A percentile compares a stretch with the other conserved stretches of the same genome.
These are phyloP conservation scores for Fusarium pseudocircinatum DNA, from an alignment of 2,329 filamentous ascomycete genomes.

Conservation along the genomic window DNA sequence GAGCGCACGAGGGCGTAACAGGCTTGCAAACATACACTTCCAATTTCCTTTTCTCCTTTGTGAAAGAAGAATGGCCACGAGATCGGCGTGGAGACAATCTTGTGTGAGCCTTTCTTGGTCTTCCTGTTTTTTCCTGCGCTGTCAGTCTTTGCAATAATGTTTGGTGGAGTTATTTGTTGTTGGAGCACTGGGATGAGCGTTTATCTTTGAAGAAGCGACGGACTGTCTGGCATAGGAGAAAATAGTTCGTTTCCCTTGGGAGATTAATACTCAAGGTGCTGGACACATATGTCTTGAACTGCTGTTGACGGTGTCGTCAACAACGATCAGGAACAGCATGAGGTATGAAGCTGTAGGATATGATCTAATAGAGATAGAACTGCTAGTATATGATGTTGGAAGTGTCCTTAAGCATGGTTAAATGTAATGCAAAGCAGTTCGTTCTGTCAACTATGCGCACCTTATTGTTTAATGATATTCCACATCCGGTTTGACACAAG, in stretches of 20 bases:
- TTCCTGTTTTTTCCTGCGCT: conserved; percentile 9
- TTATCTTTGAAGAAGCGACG: conserved; percentile 32
- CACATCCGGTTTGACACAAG: background rate
- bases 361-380: conserved; percentile 38
- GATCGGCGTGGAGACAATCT: conserved; percentile 26
- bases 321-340: conserved; percentile 12
- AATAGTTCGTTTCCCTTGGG: background rate
- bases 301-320: background rate
- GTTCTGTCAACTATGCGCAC: background rate
- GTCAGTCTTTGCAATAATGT: conserved; percentile 21
- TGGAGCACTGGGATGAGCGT: conserved; percentile 38
- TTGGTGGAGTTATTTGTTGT: conserved; percentile 32
- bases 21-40: conserved; percentile 32
- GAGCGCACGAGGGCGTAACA: conserved; percentile 35
- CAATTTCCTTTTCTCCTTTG: conserved; percentile 25
- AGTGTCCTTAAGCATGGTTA: conserved; percentile 2
- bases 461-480: background rate
- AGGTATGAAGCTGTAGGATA: conserved; percentile 38
- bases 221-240: conserved; percentile 8
- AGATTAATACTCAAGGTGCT: conserved; percentile 1
- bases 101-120: conserved; percentile 15
- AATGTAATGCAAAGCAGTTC: conserved; percentile 16
- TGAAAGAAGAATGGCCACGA: conserved; percentile 27
- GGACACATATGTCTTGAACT: background rate
- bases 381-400: conserved; percentile 2